Evolutionary conservation across 2,329 filamentous ascomycete genomes (phyloP), one percentile per base, ranked within the genome.

Genomic region (Sporothrix protearum): DNA sequence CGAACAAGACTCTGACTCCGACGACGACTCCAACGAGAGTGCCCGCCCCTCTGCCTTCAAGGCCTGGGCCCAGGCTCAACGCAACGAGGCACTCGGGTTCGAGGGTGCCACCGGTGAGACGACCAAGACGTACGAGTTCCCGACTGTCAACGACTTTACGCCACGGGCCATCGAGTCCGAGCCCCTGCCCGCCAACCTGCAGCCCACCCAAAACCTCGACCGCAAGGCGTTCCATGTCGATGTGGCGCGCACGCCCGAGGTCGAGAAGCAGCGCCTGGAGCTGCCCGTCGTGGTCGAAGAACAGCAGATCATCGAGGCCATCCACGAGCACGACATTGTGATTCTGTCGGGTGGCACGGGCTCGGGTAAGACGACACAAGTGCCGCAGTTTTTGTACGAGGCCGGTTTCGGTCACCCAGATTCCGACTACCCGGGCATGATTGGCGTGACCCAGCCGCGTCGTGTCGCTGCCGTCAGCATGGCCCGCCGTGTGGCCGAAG

Each of bases 241-340:
- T 1, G 89, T 97, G 2, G 82, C 87, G 51, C 88, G 96, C 71
- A 83, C 87, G 0, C 82, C 89, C 5, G 90, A 91, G 22, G 91
- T 98, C 28, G 93, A 97, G 78, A 87, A 90, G 64, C 88, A 90
- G 12, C 89, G 96, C 14, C 80, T 96, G 63, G 88, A 92, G 71
- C 85, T 99, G 19, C 96, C 96, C 0, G 92, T 99, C 0, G 93
- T 98, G 1, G 92, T 92, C 1, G 94, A 98, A 79, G 96, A 99
- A 80, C 96, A 99, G 78, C 94, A 91, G 77, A 94, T 99, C 39
- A 98, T 99, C 94, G 96, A 99, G 81, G 94, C 94, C 0, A 93
- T 99, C 66, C 91, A 97, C 80, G 95, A 95, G 78, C 92, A 97
- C 79, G 88, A 95, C 69, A 89, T 93, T 3, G 92, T 97, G 0